phyloP scores from a whole-genome alignment of 2,329 filamentous ascomycete species.

The Diaporthe helianthi region DNA sequence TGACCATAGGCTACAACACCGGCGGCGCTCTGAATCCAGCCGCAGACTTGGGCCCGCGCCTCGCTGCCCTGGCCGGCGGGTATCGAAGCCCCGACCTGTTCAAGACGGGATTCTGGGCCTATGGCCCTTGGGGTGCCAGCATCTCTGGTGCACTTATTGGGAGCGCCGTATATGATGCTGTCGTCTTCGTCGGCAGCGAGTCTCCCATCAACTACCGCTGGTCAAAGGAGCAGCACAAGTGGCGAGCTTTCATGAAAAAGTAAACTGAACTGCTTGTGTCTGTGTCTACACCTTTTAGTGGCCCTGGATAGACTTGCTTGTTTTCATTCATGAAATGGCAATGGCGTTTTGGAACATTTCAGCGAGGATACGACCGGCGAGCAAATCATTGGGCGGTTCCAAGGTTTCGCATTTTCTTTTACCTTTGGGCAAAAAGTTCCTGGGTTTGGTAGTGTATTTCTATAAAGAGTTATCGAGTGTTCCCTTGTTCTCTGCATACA shows the following conservation, averaged over 20 bases:
- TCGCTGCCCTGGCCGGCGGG: slow-evolving; percentile 44
- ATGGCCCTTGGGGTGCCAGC: slow-evolving; percentile 41
- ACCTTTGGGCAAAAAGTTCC: neutral
- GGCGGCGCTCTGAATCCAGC: slow-evolving; percentile 48
- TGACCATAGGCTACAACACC: slow-evolving; percentile 47
- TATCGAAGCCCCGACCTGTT: slow-evolving; percentile 42
- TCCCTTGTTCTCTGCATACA: neutral
- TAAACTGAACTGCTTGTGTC: neutral
- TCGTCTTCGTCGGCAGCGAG: slow-evolving; percentile 43
- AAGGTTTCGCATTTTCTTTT: neutral
- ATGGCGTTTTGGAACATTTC: neutral
- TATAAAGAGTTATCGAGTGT: neutral
- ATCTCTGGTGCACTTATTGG: slow-evolving; percentile 42
- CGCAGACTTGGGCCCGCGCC: slow-evolving; percentile 46
- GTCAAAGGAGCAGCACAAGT: slow-evolving; percentile 30
- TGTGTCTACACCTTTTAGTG: neutral
- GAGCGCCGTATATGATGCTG: slow-evolving; percentile 42
- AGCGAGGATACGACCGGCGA: neutral
- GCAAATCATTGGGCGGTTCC: neutral
- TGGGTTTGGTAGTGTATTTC: neutral
- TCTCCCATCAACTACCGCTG: slow-evolving; percentile 41
- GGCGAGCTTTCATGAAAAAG: slow-evolving; percentile 10
- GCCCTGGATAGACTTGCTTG: neutral
- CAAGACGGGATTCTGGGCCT: slow-evolving; percentile 43
- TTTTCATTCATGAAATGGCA: neutral